Percentiles rank a stretch among this genome's conserved stretches.
Evolutionary conservation across 1,284 basidiomycete genomes (phyloP).

Genomic region (Cerioporus squamosus): DNA sequence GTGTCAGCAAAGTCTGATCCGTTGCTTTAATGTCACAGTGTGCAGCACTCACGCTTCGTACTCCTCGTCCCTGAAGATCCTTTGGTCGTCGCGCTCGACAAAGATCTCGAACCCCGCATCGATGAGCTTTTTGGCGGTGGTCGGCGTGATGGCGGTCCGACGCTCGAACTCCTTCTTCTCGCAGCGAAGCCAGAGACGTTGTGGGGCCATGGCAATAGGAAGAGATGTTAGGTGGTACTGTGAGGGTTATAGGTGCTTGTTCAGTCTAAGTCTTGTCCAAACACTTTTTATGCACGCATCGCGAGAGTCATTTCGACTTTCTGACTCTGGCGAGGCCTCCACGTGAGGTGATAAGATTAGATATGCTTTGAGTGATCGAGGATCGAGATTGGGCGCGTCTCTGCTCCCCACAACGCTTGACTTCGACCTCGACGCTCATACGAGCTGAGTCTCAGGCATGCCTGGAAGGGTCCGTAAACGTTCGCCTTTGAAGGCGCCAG

Average conservation of each 20-base stretch:
- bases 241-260: too few species aligned
- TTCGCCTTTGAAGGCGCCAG: conserved; percentile 35
- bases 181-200: conserved; percentile 87
- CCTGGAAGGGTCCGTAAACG: conserved; percentile 29
- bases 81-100: conserved; percentile 93
- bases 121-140: conserved; percentile 89
- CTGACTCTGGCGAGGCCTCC: conserved; percentile 23
- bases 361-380: conserved; percentile 10
- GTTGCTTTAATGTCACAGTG: conserved; percentile 1
- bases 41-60: conserved; percentile 80
- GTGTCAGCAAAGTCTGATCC: conserved; percentile 3
- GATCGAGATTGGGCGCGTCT: conserved; percentile 9
- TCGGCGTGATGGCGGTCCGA: conserved; percentile 92
- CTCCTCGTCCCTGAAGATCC: conserved; percentile 95
- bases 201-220: conserved; percentile 31
- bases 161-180: conserved; percentile 96
- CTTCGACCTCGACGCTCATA: not conserved
- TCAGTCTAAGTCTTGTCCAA: too few species aligned
- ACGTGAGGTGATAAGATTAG: conserved; percentile 23
- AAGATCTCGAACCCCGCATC: conserved; percentile 91
- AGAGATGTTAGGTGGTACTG: not conserved
- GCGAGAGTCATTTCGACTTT: too few species aligned
- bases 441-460: conserved; percentile 9
- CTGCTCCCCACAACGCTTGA: not conserved
- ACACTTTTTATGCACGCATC: too few species aligned